phyloP scores from a whole-genome alignment of 83 land plant species.

The Isoetes engelmannii region DNA sequence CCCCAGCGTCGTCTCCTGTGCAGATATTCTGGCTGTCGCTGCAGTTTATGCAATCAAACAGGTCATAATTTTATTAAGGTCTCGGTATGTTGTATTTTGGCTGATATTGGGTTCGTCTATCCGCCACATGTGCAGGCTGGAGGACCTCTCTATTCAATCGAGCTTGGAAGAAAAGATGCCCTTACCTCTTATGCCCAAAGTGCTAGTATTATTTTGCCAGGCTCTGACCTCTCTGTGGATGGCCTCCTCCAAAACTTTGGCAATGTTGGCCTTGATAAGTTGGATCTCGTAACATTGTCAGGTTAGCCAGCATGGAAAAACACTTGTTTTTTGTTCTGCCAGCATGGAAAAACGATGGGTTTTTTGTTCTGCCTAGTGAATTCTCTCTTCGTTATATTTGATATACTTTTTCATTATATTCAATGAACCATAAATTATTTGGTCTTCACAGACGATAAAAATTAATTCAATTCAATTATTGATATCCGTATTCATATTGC shows the following conservation, averaged over 20 bases:
- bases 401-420: too few relatives aligned
- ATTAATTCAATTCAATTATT: too few relatives aligned
- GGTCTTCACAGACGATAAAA: too few relatives aligned
- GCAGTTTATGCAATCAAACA: not conserved
- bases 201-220: conserved; percentile 2
- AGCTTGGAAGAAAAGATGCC: conserved; percentile 16
- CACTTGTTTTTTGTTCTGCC: too few relatives aligned
- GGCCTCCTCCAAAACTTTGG: conserved; percentile 10
- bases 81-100: too few relatives aligned
- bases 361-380: too few relatives aligned
- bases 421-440: too few relatives aligned
- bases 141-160: conserved; percentile 12
- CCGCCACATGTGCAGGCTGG: conserved; percentile 1
- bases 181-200: conserved; percentile 3
- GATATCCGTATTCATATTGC: too few relatives aligned
- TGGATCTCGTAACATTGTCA: conserved; percentile 15
- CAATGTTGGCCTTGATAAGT: conserved; percentile 4
- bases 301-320: not conserved
- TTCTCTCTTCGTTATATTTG: too few relatives aligned
- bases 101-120: too few relatives aligned
- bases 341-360: too few relatives aligned
- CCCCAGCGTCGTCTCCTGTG: not conserved
- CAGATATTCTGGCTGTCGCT: not conserved
- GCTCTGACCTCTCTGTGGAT: conserved; percentile 6
- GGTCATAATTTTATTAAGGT: not conserved